A percentile compares a stretch with the other conserved stretches of the same genome.
Conservation (phyloP, 768 basidiomycete species). For the Hirschioporus abietinus region DNA sequence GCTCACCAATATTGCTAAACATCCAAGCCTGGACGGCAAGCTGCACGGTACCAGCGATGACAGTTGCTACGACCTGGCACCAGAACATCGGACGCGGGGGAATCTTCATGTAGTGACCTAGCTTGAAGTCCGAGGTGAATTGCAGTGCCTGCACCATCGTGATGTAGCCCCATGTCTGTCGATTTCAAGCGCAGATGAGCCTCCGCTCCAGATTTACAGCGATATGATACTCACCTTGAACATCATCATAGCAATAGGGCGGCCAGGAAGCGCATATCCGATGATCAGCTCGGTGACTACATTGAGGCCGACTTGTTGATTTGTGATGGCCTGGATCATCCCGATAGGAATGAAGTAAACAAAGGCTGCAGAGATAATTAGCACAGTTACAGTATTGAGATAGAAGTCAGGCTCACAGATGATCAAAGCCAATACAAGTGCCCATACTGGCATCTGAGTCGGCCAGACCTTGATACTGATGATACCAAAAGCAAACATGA, state of each 20-base stretch:
- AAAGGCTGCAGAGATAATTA: slow-evolving; percentile 11
- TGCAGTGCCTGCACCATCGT: slow-evolving; percentile 19
- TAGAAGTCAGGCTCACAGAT: slow-evolving; percentile 11
- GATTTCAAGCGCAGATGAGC: slow-evolving; percentile 15
- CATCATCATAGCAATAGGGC: slow-evolving; percentile 26
- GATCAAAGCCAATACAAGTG: slow-evolving; percentile 15
- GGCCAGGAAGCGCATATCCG: slow-evolving; percentile 37
- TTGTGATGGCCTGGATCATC: slow-evolving; percentile 29
- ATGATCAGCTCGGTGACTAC: slow-evolving; percentile 30
- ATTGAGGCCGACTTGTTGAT: slow-evolving; percentile 24
- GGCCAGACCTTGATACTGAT: slow-evolving; percentile 60
- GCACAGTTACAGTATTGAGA: slow-evolving; percentile 11
- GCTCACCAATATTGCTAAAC: slow-evolving; percentile 17
- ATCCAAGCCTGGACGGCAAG: slow-evolving; percentile 15
- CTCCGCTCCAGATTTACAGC: background rate
- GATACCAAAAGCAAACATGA: slow-evolving; percentile 58
- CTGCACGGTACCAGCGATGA: slow-evolving; percentile 13
- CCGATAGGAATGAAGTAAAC: slow-evolving; percentile 27
- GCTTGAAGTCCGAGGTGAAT: slow-evolving; percentile 21
- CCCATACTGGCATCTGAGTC: slow-evolving; percentile 38
- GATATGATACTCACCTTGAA: slow-evolving; percentile 14
- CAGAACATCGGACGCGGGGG: slow-evolving; percentile 8
- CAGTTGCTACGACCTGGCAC: slow-evolving; percentile 21
- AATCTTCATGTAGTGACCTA: slow-evolving; percentile 18
- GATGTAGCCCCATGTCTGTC: slow-evolving; percentile 19